A percentile compares a stretch with the other conserved stretches of the same genome.
These are phyloP conservation scores for Ulmus americana DNA, from an alignment of 331 rosid species.

Conservation along the genomic window DNA sequence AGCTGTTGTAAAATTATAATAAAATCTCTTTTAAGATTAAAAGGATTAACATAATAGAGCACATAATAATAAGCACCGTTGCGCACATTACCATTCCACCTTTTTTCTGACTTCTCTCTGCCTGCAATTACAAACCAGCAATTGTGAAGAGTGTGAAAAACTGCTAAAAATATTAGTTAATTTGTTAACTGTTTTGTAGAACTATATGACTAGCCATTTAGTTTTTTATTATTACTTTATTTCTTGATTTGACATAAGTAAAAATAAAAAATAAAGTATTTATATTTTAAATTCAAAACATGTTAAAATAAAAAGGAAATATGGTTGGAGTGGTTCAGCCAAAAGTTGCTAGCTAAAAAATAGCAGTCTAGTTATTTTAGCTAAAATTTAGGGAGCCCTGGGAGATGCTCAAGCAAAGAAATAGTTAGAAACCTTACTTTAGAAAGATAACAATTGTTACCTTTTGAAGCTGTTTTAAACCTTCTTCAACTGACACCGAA, in stretches of 20 bases:
- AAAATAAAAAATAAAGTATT: no score
- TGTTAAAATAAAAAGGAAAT: neutral
- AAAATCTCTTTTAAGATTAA: slow-evolving; percentile 60
- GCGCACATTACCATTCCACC: slow-evolving; percentile 80
- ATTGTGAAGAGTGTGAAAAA: neutral
- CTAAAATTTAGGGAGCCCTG: neutral
- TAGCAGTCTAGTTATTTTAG: neutral
- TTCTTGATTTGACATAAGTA: no score
- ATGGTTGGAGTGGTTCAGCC: neutral
- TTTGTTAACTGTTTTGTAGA: neutral
- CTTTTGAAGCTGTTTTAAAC: slow-evolving; percentile 58
- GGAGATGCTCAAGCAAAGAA: neutral
- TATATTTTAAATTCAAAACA: neutral
- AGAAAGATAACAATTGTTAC: slow-evolving; percentile 18
- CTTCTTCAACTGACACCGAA: slow-evolving; percentile 53
- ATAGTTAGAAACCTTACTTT: neutral
- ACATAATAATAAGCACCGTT: slow-evolving; percentile 68
- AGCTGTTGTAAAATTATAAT: slow-evolving; percentile 22
- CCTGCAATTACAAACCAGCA: slow-evolving; percentile 41
- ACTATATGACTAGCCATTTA: neutral
- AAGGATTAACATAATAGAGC: slow-evolving; percentile 61
- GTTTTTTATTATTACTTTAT: no score
- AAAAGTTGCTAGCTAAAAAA: neutral
- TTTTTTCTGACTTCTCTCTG: slow-evolving; percentile 64
- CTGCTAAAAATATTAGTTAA: neutral